phyloP scores from a whole-genome alignment of 2,329 filamentous ascomycete genomes.

The Emergomyces pasteurianus region DNA sequence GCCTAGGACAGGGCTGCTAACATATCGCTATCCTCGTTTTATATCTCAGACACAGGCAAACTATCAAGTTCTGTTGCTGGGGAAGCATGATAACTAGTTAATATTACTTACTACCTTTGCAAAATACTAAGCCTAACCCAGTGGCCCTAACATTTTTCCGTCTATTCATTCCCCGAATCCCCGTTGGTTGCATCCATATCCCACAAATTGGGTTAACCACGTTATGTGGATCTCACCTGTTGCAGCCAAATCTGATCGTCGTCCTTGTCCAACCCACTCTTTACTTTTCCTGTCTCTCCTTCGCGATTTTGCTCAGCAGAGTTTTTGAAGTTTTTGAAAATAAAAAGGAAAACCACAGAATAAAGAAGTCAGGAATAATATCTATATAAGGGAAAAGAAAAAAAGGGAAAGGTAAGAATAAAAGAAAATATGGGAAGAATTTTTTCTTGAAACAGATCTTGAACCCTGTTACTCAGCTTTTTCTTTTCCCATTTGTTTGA shows the following conservation, averaged over 20 bases:
- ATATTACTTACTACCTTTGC: too few species aligned
- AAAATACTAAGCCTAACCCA: neutral
- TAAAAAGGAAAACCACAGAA: neutral
- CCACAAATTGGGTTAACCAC: constrained; percentile 1
- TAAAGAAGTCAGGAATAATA: too few species aligned
- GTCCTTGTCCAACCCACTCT: neutral
- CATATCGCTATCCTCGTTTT: too few species aligned
- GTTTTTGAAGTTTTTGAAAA: neutral
- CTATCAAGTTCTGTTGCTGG: too few species aligned
- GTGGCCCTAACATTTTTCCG: neutral
- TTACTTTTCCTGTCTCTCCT: neutral
- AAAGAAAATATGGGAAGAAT: neutral
- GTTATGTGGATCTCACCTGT: neutral
- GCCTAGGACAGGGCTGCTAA: too few species aligned
- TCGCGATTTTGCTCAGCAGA: neutral
- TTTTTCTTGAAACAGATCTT: neutral
- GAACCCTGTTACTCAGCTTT: neutral
- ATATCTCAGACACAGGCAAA: too few species aligned
- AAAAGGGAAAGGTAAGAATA: neutral
- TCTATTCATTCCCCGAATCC: neutral
- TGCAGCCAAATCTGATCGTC: neutral
- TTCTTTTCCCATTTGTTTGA: neutral
- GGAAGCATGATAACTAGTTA: too few species aligned
- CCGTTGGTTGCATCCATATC: neutral
- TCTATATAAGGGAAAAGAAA: neutral